These are phyloP conservation scores for Wickerhamiella parazyma DNA, from an alignment of 805 yeast genomes.

Conservation along the genomic window DNA sequence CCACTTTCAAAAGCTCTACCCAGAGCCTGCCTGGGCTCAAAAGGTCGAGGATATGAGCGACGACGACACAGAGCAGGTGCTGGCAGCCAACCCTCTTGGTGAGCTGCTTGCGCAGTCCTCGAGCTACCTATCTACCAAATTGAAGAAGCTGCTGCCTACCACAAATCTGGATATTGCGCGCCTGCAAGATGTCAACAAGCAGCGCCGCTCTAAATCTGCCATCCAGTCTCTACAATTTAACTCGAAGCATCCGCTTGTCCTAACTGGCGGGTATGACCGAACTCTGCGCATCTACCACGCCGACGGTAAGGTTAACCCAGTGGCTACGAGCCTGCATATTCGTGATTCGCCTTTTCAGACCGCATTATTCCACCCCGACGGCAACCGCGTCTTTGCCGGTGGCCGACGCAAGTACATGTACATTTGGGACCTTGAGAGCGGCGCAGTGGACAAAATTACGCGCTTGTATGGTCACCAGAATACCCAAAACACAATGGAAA, in stretches of 20 bases:
- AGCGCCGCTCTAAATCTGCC: constrained; percentile 57
- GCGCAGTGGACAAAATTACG: constrained; percentile 67
- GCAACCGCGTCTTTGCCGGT: constrained; percentile 55
- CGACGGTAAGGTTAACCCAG: constrained; percentile 70
- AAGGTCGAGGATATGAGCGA: constrained; percentile 9
- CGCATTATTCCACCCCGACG: constrained; percentile 48
- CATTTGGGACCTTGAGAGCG: constrained; percentile 73
- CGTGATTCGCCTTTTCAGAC: constrained; percentile 69
- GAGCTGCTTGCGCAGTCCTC: constrained; percentile 23
- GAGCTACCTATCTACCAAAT: constrained; percentile 27
- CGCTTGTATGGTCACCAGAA: constrained; percentile 86
- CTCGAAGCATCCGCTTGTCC: constrained; percentile 61
- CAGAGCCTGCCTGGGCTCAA: constrained; percentile 72
- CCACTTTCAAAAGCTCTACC: constrained; percentile 61
- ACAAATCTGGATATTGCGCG: constrained; percentile 62
- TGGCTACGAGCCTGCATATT: constrained; percentile 72
- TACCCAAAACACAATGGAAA: constrained; percentile 75
- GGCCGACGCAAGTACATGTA: constrained; percentile 89
- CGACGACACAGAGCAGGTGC: constrained; percentile 15
- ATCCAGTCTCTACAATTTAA: constrained; percentile 83
- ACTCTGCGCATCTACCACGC: constrained; percentile 77
- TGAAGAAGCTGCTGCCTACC: constrained; percentile 44
- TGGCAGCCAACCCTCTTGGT: constrained; percentile 24
- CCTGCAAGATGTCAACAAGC: constrained; percentile 72
- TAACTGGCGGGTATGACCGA: constrained; percentile 88